These are phyloP conservation scores for Orbilia quercus DNA, from an alignment of 2,329 filamentous ascomycete species.

Conservation along the genomic window DNA sequence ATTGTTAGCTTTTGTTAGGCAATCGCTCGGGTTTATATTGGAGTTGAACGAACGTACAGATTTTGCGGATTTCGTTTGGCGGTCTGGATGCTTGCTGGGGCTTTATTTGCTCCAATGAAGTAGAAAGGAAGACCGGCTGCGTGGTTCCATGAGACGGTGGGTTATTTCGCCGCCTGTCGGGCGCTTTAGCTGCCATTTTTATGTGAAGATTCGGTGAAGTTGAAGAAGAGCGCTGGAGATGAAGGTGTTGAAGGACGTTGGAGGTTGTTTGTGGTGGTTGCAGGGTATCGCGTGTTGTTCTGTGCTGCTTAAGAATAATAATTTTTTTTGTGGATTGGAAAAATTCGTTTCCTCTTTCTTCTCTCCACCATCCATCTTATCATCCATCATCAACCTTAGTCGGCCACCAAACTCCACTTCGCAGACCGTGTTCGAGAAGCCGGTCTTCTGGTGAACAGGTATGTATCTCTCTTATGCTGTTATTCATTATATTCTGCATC, in stretches of 20 bases:
- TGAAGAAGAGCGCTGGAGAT: slow-evolving; percentile 6
- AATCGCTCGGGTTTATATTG: slow-evolving; percentile 1
- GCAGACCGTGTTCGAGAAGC: slow-evolving; percentile 10
- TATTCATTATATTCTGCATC: neutral
- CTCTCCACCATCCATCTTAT: slow-evolving; percentile 12
- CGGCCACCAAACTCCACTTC: slow-evolving; percentile 11
- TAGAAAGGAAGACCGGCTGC: slow-evolving; percentile 76
- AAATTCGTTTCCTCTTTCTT: slow-evolving; percentile 27
- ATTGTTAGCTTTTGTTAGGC: slow-evolving; percentile 5
- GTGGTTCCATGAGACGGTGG: slow-evolving; percentile 81
- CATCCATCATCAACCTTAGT: too few relatives aligned
- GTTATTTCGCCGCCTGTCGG: slow-evolving; percentile 90
- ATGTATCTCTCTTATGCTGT: neutral
- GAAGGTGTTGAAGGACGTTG: slow-evolving; percentile 16
- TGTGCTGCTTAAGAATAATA: slow-evolving; percentile 8
- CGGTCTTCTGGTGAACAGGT: slow-evolving; percentile 41
- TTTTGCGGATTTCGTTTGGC: slow-evolving; percentile 80
- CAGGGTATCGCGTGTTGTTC: slow-evolving; percentile 41
- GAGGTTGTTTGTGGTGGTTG: slow-evolving; percentile 16
- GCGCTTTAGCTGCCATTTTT: slow-evolving; percentile 50
- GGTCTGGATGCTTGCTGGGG: slow-evolving; percentile 63
- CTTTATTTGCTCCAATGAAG: slow-evolving; percentile 61
- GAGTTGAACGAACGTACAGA: slow-evolving; percentile 72
- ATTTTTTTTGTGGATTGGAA: slow-evolving; percentile 44
- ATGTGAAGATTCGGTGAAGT: slow-evolving; percentile 6